A percentile compares a stretch with the other conserved stretches of the same genome.
Evolutionary conservation across 1,284 basidiomycete genomes (phyloP).

Genomic region (Moesziomyces aphidis): DNA sequence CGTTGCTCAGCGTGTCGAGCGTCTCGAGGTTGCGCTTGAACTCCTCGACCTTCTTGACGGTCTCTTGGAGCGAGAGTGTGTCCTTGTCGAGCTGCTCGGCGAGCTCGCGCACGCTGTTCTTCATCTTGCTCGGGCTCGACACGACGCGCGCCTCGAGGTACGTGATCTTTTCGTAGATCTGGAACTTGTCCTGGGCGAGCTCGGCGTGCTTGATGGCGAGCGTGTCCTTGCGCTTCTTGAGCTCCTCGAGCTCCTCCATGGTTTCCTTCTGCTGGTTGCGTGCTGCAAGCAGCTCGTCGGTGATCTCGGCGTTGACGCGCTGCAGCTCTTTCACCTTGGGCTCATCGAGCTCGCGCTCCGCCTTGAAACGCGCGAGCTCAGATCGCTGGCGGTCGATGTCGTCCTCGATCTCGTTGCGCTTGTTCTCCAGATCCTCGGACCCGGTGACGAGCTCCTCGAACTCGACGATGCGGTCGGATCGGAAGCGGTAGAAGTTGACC

Average conservation of each 20-base stretch:
- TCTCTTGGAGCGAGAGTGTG: constrained; percentile 78
- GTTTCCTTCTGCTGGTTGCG: constrained; percentile 51
- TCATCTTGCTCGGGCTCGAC: constrained; percentile 54
- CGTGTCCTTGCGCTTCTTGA: constrained; percentile 49
- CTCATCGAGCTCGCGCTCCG: constrained; percentile 71
- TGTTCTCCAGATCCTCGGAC: constrained; percentile 75
- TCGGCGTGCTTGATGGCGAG: constrained; percentile 55
- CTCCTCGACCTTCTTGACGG: constrained; percentile 75
- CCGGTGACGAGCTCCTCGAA: constrained; percentile 74
- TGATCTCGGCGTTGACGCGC: constrained; percentile 82
- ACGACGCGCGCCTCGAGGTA: constrained; percentile 59
- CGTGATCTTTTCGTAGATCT: constrained; percentile 53
- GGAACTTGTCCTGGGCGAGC: constrained; percentile 52
- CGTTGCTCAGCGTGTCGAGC: constrained; percentile 49
- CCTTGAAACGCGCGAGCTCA: constrained; percentile 66
- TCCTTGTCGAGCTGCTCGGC: constrained; percentile 77
- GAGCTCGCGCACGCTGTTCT: constrained; percentile 44
- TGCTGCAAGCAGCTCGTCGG: constrained; percentile 74
- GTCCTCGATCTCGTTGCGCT: constrained; percentile 72
- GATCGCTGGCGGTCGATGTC: constrained; percentile 73
- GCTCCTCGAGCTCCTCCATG: constrained; percentile 51
- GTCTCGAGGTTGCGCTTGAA: constrained; percentile 50
- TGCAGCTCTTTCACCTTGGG: constrained; percentile 77
- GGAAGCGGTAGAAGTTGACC: constrained; percentile 66
- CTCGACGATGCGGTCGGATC: constrained; percentile 69